phyloP scores from a whole-genome alignment of 257 asterid species.

The Catharanthus roseus region DNA sequence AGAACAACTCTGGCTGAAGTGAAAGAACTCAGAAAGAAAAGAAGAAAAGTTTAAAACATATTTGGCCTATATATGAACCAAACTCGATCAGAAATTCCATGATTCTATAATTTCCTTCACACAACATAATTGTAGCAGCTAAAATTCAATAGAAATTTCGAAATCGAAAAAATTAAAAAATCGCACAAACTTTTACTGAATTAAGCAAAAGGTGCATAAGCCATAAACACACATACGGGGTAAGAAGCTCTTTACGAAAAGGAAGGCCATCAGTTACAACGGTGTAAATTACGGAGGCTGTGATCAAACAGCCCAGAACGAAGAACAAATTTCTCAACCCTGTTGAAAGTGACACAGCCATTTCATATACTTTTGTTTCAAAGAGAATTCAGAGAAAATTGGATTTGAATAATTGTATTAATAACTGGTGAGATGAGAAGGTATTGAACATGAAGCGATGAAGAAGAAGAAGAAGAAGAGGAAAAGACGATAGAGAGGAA shows the following conservation, averaged over 20 bases:
- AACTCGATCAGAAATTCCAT: background rate
- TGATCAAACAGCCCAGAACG: slow-evolving; percentile 45
- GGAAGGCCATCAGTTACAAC: slow-evolving; percentile 63
- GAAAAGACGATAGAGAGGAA: background rate
- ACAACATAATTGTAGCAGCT: background rate
- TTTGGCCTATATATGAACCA: background rate
- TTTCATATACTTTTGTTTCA: slow-evolving; percentile 15
- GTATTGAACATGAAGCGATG: background rate
- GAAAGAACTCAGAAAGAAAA: no score
- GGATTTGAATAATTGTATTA: background rate
- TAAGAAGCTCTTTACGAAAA: slow-evolving; percentile 64
- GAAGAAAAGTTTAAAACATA: background rate
- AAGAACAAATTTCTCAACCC: slow-evolving; percentile 47
- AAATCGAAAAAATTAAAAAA: background rate
- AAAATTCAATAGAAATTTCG: no score
- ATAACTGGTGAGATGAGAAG: background rate
- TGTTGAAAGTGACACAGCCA: slow-evolving; percentile 42
- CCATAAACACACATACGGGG: slow-evolving; percentile 51
- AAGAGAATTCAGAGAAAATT: background rate
- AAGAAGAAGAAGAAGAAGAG: background rate
- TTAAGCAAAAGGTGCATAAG: no score
- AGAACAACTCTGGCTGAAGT: background rate
- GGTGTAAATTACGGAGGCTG: slow-evolving; percentile 58
- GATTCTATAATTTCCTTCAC: background rate
- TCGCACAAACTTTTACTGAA: background rate